These are phyloP conservation scores for Botrytis pseudocinerea DNA, from an alignment of 2,329 filamentous ascomycete species.

Conservation along the genomic window DNA sequence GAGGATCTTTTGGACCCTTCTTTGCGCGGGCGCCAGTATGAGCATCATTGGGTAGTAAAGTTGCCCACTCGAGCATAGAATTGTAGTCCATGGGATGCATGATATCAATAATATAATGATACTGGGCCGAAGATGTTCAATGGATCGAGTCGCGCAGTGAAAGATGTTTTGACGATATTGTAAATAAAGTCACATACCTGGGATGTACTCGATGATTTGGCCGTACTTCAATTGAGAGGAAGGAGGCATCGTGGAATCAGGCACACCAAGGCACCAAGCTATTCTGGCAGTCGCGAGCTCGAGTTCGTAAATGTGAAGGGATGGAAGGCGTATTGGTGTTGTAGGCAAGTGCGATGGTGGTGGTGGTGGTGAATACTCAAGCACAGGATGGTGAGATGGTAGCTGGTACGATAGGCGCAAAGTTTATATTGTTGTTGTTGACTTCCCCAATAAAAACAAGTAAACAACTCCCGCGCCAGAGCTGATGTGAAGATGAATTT, in stretches of 20 bases:
- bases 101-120: conserved; percentile 33
- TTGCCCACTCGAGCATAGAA: conserved; percentile 33
- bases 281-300: conserved; percentile 16
- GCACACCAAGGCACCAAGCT: conserved; percentile 14
- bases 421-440: conserved; percentile 16
- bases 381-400: neutral
- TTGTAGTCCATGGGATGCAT: conserved; percentile 28
- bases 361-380: conserved; percentile 1
- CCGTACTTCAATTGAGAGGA: conserved; percentile 60
- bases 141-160: conserved; percentile 24
- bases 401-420: neutral
- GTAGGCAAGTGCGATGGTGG: neutral
- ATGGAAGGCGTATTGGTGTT: neutral
- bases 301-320: neutral
- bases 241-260: conserved; percentile 45
- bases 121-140: conserved; percentile 26
- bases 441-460: neutral
- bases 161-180: conserved; percentile 20
- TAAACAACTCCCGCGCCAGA: neutral
- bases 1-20: neutral
- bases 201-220: conserved; percentile 94
- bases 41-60: conserved; percentile 31
- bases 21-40: conserved; percentile 20
- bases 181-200: conserved; percentile 59
- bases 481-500: neutral